Percentiles rank a stretch among this genome's conserved stretches.
phyloP scores from a whole-genome alignment of 768 basidiomycete genomes.

The Auriscalpium orientale region DNA sequence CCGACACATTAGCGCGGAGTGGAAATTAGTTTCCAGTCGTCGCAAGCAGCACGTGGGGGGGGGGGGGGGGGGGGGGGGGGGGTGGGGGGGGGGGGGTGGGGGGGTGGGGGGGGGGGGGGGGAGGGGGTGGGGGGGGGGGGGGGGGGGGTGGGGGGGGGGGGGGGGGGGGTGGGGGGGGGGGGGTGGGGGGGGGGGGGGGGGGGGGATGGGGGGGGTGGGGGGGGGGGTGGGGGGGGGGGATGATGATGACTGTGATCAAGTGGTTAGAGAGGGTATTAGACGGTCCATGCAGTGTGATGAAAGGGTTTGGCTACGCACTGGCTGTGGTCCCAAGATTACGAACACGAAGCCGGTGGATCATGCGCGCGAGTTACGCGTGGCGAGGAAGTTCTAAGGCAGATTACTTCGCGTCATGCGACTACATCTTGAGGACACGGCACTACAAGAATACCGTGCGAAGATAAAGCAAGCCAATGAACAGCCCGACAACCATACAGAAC shows the following conservation, averaged over 20 bases:
- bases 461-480: conserved; percentile 72
- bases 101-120: no score
- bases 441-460: conserved; percentile 67
- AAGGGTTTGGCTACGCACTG: conserved; percentile 29
- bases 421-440: conserved; percentile 11
- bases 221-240: no score
- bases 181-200: no score
- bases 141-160: no score
- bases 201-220: no score
- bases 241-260: conserved; percentile 58
- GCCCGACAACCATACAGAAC: conserved; percentile 65
- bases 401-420: neutral
- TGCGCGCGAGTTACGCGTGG: conserved; percentile 67
- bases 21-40: conserved; percentile 73
- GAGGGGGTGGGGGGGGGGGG: no score
- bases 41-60: conserved; percentile 72
- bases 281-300: neutral
- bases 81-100: no score
- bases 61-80: no score
- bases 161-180: no score
- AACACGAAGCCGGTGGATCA: conserved; percentile 80
- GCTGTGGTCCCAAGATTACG: conserved; percentile 79
- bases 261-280: neutral
- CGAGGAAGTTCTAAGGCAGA: conserved; percentile 49
- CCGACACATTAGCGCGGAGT: conserved; percentile 81